Evolutionary conservation across 495 filamentous ascomycete genomes (phyloP), one percentile per base, ranked within the genome.

Genomic region (Annulohypoxylon moriforme): DNA sequence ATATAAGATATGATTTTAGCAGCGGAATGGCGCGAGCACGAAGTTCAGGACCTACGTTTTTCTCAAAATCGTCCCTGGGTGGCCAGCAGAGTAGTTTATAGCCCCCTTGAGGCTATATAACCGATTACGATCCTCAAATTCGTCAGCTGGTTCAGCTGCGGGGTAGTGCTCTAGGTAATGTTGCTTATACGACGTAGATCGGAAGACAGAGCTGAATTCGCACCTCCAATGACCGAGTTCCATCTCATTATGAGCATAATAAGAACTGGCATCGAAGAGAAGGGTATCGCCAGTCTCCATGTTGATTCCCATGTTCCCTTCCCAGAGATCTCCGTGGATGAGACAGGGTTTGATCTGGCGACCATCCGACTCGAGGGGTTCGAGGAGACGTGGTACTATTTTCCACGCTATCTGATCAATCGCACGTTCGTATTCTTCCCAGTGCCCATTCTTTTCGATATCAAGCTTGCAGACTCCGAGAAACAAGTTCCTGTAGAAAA

Each of bases 181-280:
- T n/a, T 53, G 14, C 22, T 53, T 53, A 53, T 53, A 53, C 49
- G 49, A 27, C 0, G 49, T 24, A 11, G 49, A 53, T 53, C 49
- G 49, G 49, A 53, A 53, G 24, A 53, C 49, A 14, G 49, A 53
- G 13, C 49, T 53, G 49, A 53, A 53, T 29, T 53, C 49, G 49
- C 49, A 53, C 31, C 49, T 53, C 49, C 49, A 53, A 14, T 53
- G 49, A 24, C 49, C 49, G 7, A 53, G 24, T n/a, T 53, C 49
- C 49, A 53, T 53, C 24, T 53, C 49, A 53, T 53, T 53, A n/a
- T 53, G 49, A 13, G 49, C 49, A 29, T 29, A 53, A 16, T 53
- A 53, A 14, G 24, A 27, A 53, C 49, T 20, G 14, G 49, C 49
- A 53, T 53, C 49, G 49, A 53, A 53, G 6, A 53, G 24, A 14